Conservation (phyloP, 1,284 basidiomycete genomes). For the Cryptococcus hybrid region DNA sequence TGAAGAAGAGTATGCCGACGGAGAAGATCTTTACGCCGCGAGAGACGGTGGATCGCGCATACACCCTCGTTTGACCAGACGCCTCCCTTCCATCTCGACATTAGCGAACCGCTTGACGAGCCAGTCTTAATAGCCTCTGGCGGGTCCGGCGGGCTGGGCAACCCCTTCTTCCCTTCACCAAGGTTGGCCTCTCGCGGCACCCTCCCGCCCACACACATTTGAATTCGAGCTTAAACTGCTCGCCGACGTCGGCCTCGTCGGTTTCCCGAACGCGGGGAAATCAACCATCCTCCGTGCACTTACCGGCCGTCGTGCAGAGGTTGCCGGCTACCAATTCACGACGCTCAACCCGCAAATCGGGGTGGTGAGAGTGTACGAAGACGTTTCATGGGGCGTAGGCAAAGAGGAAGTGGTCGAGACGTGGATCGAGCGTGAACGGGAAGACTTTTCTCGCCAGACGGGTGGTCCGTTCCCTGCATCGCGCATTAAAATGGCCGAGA, state of each 20-base stretch:
- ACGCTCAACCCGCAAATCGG: constrained; percentile 96
- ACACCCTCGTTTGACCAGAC: constrained; percentile 29
- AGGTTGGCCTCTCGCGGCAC: constrained; percentile 78
- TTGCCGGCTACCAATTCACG: constrained; percentile 91
- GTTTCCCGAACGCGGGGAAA: constrained; percentile 85
- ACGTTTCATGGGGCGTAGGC: constrained; percentile 65
- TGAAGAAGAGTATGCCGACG: constrained; percentile 68
- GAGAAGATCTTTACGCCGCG: constrained; percentile 64
- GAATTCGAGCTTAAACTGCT: constrained; percentile 92
- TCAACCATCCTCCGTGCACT: constrained; percentile 84
- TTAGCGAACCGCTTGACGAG: constrained; percentile 53
- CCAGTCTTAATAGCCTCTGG: constrained; percentile 72
- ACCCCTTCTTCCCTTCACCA: constrained; percentile 71
- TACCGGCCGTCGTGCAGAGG: constrained; percentile 81
- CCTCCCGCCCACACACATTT: constrained; percentile 74
- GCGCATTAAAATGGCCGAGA: neutral
- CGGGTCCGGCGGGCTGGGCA: constrained; percentile 83
- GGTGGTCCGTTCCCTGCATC: constrained; percentile 12
- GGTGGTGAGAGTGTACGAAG: constrained; percentile 77
- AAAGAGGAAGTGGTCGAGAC: constrained; percentile 62
- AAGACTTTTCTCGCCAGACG: constrained; percentile 38
- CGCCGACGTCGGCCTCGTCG: constrained; percentile 92
- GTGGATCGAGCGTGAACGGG: constrained; percentile 59
- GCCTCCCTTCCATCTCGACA: constrained; percentile 63
- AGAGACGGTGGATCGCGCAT: constrained; percentile 56